phyloP scores from a whole-genome alignment of 139 green algal species.

The Coelastrella sp. region DNA sequence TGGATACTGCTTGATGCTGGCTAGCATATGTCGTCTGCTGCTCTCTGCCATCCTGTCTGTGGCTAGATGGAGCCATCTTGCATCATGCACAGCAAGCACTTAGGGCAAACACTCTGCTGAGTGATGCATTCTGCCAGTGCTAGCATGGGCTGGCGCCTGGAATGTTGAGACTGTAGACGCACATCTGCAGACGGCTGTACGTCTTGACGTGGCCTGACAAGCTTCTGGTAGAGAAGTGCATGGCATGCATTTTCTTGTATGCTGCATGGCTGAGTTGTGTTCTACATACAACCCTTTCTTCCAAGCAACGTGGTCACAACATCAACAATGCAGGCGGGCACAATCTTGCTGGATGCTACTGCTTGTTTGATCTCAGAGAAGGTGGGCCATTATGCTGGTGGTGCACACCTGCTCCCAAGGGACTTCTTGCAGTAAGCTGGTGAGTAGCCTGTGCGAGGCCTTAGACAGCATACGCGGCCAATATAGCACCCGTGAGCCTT shows the following conservation, averaged over 20 bases:
- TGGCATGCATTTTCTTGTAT: no score
- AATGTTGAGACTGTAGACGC: neutral
- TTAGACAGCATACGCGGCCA: constrained; percentile 11
- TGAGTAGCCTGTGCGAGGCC: neutral
- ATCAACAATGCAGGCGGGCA: no score
- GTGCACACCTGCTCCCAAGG: constrained; percentile 1
- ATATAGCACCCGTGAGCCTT: neutral
- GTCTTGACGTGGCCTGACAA: neutral
- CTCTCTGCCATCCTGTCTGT: no score
- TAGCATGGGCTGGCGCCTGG: neutral
- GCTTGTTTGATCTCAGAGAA: no score
- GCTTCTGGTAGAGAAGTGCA: no score
- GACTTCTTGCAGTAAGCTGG: neutral
- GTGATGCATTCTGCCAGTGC: neutral
- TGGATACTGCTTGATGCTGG: no score
- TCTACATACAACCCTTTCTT: no score
- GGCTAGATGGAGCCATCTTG: no score
- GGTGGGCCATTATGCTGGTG: neutral
- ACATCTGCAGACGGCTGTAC: neutral
- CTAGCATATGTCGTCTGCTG: no score
- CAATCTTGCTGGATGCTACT: no score
- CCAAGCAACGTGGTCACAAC: no score
- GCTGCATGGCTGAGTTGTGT: neutral
- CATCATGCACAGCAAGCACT: neutral
- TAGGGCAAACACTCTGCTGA: no score